These are phyloP conservation scores for Oxytropis ochrocephala DNA, from an alignment of 306 rosid genomes.

Conservation along the genomic window DNA sequence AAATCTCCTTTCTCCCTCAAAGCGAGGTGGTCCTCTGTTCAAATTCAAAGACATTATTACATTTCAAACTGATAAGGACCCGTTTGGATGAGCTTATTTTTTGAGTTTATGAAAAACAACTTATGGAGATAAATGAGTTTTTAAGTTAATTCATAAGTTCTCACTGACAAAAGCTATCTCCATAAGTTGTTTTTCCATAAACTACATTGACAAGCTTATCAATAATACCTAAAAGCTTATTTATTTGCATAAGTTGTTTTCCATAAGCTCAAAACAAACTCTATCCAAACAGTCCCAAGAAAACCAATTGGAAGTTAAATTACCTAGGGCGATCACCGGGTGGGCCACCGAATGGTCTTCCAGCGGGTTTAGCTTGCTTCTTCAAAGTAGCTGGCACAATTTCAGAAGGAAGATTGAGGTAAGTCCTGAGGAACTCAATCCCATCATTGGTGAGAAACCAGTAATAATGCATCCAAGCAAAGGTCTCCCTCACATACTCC, in stretches of 20 bases:
- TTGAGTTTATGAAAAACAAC: too few species aligned
- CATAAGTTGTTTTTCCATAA: too few species aligned
- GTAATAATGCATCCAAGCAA: conserved; percentile 92
- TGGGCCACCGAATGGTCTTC: conserved; percentile 70
- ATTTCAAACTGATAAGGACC: neutral
- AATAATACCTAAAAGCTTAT: too few species aligned
- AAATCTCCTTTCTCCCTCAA: conserved; percentile 62
- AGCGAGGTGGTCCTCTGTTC: conserved; percentile 57
- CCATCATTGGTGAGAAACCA: conserved; percentile 92
- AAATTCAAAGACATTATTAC: neutral
- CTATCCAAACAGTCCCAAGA: too few species aligned
- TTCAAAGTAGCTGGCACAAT: conserved; percentile 87
- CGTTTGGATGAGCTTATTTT: too few species aligned
- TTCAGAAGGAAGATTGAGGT: conserved; percentile 81
- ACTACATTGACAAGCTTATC: too few species aligned
- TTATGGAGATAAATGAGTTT: too few species aligned
- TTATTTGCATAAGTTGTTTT: too few species aligned
- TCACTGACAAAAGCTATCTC: too few species aligned
- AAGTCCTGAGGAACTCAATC: conserved; percentile 32
- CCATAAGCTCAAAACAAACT: too few species aligned
- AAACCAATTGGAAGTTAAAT: too few species aligned
- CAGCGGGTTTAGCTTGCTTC: conserved; percentile 70
- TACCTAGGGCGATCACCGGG: conserved; percentile 85
- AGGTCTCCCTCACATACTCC: conserved; percentile 84
- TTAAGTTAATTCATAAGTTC: too few species aligned